phyloP scores from a whole-genome alignment of 805 yeast species.

The Wickerhamiella lipophila region DNA sequence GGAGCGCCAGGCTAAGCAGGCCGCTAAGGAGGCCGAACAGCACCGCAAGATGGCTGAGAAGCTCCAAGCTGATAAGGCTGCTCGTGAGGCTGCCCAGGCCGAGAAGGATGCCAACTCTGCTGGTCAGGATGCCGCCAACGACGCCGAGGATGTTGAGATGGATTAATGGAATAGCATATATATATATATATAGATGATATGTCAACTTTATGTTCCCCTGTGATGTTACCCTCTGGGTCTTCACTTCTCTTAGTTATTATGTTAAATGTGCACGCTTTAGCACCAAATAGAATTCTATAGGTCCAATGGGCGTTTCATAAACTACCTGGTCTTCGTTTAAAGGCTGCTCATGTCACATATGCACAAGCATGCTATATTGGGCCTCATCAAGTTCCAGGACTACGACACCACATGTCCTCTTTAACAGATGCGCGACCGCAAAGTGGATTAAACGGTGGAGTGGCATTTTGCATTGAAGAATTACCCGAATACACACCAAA shows the following conservation, averaged over 20 bases:
- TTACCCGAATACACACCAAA: background rate
- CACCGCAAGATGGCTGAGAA: slow-evolving; percentile 74
- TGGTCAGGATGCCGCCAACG: slow-evolving; percentile 21
- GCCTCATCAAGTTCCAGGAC: background rate
- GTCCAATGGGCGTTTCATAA: too few species aligned
- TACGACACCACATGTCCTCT: slow-evolving; percentile 1
- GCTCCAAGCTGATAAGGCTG: slow-evolving; percentile 66
- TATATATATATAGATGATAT: background rate
- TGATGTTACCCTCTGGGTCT: background rate
- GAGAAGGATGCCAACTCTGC: slow-evolving; percentile 31
- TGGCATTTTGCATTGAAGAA: background rate
- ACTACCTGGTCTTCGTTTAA: background rate
- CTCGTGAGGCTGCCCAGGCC: slow-evolving; percentile 31
- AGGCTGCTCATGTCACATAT: background rate
- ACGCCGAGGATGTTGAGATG: slow-evolving; percentile 23
- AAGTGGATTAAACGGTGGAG: background rate
- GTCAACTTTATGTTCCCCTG: background rate
- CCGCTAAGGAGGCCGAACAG: slow-evolving; percentile 77
- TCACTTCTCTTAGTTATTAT: background rate
- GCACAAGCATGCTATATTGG: background rate
- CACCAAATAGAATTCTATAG: too few species aligned
- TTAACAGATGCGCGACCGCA: background rate
- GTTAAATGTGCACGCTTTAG: too few species aligned
- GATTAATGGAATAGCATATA: slow-evolving; percentile 2
- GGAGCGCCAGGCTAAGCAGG: slow-evolving; percentile 75